These are phyloP conservation scores for Eucalyptus viminalis DNA, from an alignment of 345 rosid genomes.

Conservation along the genomic window DNA sequence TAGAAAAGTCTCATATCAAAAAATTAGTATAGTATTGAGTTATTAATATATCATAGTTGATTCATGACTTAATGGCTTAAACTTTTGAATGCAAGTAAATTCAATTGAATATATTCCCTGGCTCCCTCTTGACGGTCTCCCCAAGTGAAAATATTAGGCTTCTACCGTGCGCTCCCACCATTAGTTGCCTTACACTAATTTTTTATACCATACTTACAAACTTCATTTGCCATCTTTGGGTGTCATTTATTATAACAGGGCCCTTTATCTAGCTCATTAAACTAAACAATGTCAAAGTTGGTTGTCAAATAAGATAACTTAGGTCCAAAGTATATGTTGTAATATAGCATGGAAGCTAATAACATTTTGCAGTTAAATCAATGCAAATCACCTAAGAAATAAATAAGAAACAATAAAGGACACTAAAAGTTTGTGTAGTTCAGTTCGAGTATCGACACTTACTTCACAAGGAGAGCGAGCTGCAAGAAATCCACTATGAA, in stretches of 20 bases:
- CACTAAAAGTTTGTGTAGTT: rapidly evolving
- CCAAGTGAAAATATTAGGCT: rapidly evolving
- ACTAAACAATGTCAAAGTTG: background rate
- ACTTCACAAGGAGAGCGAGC: background rate
- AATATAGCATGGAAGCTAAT: no score
- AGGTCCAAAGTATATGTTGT: background rate
- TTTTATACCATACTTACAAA: background rate
- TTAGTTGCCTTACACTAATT: background rate
- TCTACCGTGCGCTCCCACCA: rapidly evolving
- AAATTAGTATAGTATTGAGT: rapidly evolving
- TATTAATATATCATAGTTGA: rapidly evolving
- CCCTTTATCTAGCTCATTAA: background rate
- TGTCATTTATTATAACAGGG: background rate
- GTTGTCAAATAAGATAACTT: background rate
- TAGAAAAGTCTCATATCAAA: no score
- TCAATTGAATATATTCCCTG: rapidly evolving
- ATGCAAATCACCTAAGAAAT: background rate
- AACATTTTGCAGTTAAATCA: background rate
- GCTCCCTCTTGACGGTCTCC: rapidly evolving
- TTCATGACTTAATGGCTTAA: rapidly evolving
- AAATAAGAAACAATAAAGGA: background rate
- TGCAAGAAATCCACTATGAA: background rate
- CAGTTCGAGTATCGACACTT: rapidly evolving
- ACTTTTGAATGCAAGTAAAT: rapidly evolving
- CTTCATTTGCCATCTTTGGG: background rate